phyloP scores from a whole-genome alignment of 768 basidiomycete species.

The Lactarius hatsudake region DNA sequence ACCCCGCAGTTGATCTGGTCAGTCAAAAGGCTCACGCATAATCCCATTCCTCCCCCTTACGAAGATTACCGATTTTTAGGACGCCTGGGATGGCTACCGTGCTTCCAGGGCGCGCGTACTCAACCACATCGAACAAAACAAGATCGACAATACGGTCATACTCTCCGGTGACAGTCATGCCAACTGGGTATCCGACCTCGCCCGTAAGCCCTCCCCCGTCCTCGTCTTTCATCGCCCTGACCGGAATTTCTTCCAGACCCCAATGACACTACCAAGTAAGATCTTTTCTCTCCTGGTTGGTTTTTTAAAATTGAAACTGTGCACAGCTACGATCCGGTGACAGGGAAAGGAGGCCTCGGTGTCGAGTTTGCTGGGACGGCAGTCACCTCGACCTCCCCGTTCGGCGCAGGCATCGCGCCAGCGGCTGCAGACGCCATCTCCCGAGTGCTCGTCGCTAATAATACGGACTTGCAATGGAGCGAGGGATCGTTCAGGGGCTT shows the following conservation, averaged over 20 bases:
- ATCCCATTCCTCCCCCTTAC: background rate
- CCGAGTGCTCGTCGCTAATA: slow-evolving; percentile 38
- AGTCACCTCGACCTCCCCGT: slow-evolving; percentile 50
- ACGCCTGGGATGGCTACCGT: slow-evolving; percentile 61
- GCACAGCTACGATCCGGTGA: slow-evolving; percentile 45
- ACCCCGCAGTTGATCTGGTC: slow-evolving; percentile 13
- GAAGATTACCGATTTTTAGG: slow-evolving; percentile 32
- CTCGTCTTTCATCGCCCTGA: background rate
- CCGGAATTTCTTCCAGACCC: slow-evolving; percentile 37
- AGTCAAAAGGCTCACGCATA: background rate
- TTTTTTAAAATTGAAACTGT: background rate
- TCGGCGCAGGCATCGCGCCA: slow-evolving; percentile 42
- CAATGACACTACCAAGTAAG: slow-evolving; percentile 46
- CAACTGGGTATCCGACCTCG: slow-evolving; percentile 59
- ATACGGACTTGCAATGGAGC: slow-evolving; percentile 56
- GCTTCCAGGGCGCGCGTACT: slow-evolving; percentile 52
- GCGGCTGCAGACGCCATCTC: slow-evolving; percentile 41
- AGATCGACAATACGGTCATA: slow-evolving; percentile 53
- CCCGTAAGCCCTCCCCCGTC: slow-evolving; percentile 37
- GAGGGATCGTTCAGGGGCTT: slow-evolving; percentile 60
- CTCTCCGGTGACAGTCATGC: slow-evolving; percentile 64
- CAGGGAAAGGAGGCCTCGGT: slow-evolving; percentile 49
- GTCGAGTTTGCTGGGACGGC: slow-evolving; percentile 64
- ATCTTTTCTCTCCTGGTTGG: background rate
- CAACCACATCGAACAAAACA: slow-evolving; percentile 47